These are phyloP conservation scores for Colletotrichum neosansevieriae DNA, from an alignment of 2,329 filamentous ascomycete genomes.

Conservation along the genomic window DNA sequence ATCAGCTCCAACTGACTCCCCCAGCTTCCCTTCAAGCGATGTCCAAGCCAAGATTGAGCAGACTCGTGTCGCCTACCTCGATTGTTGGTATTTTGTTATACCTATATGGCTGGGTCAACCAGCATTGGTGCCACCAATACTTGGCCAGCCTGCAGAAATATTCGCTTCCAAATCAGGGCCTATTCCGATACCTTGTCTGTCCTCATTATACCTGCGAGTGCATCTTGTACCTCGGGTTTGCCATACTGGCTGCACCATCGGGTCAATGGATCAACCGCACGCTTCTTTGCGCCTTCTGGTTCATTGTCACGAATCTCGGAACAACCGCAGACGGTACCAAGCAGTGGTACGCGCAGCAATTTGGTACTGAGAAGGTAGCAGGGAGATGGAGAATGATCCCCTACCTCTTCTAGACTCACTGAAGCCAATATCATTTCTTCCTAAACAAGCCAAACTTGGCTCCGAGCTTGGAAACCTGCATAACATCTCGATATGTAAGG, in stretches of 20 bases:
- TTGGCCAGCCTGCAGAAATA: slow-evolving; percentile 83
- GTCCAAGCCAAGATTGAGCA: not conserved
- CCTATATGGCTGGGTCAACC: slow-evolving; percentile 75
- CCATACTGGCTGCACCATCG: slow-evolving; percentile 77
- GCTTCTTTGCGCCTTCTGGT: slow-evolving; percentile 75
- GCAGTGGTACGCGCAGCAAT: slow-evolving; percentile 82
- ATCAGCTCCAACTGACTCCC: slow-evolving; percentile 4
- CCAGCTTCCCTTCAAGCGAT: slow-evolving; percentile 10
- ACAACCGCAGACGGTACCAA: slow-evolving; percentile 84
- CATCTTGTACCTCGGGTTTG: slow-evolving; percentile 82
- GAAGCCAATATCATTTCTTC: slow-evolving; percentile 51
- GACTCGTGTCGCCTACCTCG: slow-evolving; percentile 50
- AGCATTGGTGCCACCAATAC: slow-evolving; percentile 80
- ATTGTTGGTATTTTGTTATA: slow-evolving; percentile 73
- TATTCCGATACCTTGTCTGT: slow-evolving; percentile 81
- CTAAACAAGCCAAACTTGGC: slow-evolving; percentile 70
- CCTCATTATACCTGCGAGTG: slow-evolving; percentile 95
- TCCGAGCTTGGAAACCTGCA: slow-evolving; percentile 81
- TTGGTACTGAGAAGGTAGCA: slow-evolving; percentile 74
- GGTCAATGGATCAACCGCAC: slow-evolving; percentile 78
- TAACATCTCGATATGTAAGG: slow-evolving; percentile 87
- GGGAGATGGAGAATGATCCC: slow-evolving; percentile 83
- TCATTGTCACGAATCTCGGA: slow-evolving; percentile 84
- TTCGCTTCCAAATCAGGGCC: slow-evolving; percentile 78
- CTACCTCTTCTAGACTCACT: slow-evolving; percentile 63